Evolutionary conservation across 1,284 basidiomycete species (phyloP), one percentile per base, ranked within the genome.

Genomic region (Sparassis latifolia): DNA sequence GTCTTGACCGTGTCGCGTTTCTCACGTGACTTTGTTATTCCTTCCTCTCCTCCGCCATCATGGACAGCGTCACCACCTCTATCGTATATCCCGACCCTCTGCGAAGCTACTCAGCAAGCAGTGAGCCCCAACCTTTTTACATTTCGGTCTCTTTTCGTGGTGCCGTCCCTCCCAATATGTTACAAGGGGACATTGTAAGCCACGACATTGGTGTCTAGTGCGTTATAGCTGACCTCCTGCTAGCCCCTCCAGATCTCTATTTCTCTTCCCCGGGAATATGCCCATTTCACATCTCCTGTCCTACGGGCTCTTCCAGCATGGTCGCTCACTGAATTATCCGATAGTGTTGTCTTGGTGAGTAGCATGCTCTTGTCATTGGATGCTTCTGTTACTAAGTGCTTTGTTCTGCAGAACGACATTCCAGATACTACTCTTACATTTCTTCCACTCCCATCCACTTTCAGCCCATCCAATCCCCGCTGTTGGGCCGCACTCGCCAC

Each of bases 131-230:
- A 10, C 45, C 45, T 7, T 35, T 39, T 33, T 38, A 27, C 20
- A 29, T 47, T 20, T 47, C 33, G 27, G 45, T 47, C 6, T 7
- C 33, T 20, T 47, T 47, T 33, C 33, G 45, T 47, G 45, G 45
- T 29, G 32, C 31, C 28, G 10, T 47, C 10, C 33, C 45, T n/a
- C 10, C 20, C 5, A 29, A 12, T 28, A 38, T 47, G 5, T 47
- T 33, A 10, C 7, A 7, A 20, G 33, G 27, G n/a, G 32, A 39
- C 5, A 47, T 47, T 6, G 45, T 47, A 38, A 47, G 45, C 32
- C 9, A 42, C 32, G 6, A 30, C 43, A 31, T 30, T 44, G 29
- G 5, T 44, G 43, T 9, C 9, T 12, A 10, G n/a, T n/a, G n/a
- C n/a, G n/a, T n/a, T 30, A 6, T 7, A 31, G 32, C 30, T 44